phyloP scores from a whole-genome alignment of 495 filamentous ascomycete species.

The Aspergillus sclerotioniger region DNA sequence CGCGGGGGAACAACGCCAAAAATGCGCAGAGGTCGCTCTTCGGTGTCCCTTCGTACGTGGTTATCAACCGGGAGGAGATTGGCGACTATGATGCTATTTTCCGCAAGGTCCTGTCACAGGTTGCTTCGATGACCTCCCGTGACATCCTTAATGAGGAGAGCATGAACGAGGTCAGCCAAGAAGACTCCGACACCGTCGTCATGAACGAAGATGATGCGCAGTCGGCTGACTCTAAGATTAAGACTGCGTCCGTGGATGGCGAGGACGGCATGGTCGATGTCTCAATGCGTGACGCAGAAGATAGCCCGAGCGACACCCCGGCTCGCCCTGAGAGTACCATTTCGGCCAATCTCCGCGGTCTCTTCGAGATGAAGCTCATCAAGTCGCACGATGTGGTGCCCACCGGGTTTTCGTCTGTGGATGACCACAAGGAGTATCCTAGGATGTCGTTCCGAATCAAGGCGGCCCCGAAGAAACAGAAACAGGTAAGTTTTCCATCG shows the following conservation, averaged over 20 bases:
- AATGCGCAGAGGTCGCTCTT: conserved; percentile 39
- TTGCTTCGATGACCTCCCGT: conserved; percentile 59
- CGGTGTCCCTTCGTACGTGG: conserved; percentile 58
- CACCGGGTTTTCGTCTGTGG: conserved; percentile 59
- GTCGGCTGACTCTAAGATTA: conserved; percentile 66
- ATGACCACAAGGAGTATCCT: conserved; percentile 55
- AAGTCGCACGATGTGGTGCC: conserved; percentile 54
- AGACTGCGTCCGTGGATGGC: conserved; percentile 75
- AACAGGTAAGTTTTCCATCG: conserved; percentile 15
- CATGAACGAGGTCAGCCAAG: conserved; percentile 29
- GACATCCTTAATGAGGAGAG: conserved; percentile 55
- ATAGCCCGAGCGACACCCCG: conserved; percentile 6
- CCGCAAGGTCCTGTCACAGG: conserved; percentile 56
- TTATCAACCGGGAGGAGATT: conserved; percentile 60
- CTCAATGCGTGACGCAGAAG: conserved; percentile 66
- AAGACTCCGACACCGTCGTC: conserved; percentile 71
- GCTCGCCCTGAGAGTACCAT: conserved; percentile 46
- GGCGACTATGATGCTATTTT: conserved; percentile 59
- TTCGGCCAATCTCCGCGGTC: conserved; percentile 54
- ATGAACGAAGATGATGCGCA: conserved; percentile 72
- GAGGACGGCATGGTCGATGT: conserved; percentile 92
- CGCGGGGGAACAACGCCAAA: conserved; percentile 48
- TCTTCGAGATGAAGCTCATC: conserved; percentile 71
- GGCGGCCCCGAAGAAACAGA: conserved; percentile 11
- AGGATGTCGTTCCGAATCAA: conserved; percentile 52